Evolutionary conservation across 1,139 yeast genomes (phyloP), one percentile per base, ranked within the genome.

Genomic region (Geotrichum klebahnii): DNA sequence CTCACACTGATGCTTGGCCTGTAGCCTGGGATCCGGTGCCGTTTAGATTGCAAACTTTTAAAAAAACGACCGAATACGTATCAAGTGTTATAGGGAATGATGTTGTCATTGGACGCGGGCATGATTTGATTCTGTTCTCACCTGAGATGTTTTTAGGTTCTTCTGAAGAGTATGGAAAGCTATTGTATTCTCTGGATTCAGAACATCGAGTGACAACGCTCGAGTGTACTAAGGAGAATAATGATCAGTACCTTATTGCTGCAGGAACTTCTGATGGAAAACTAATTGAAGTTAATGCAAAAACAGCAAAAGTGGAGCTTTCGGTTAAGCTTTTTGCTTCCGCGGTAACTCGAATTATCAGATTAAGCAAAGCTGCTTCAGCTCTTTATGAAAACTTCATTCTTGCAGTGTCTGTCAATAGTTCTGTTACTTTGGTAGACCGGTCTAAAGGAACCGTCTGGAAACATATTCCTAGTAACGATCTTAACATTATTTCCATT

Each of bases 381-480:
- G 23, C 24, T 6, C 8, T 44, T 3, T 48, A 48, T 14, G 34
- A 42, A 17, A 50, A 47, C 19, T 26, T 51, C 36, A 46, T 55
- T 16, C 45, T 60, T 2, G 59, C 59, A 1, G 46, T 54, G 8
- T 60, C 63, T 2, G 47, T 50, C 10, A 52, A 54, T 38, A 53
- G 57, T 24, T 52, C 59, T 2, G 48, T 60, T 17, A 58, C 57
- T 12, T 41, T 59, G n/a, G 49, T 58, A 8, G 59, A 59, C 40
- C 41, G 52, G 17, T 22, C 26, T 5, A 40, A 51, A 3, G 53
- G 52, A 14, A 34, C 46, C 2, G 46, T 51, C 3, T 43, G 42
- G 47, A 33, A 42, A 5, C 46, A 46, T 12, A 52, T 60, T 1
- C 62, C 64, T 1, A 62, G 64, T 17, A 53, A 57, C 36, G 53